Evolutionary conservation across 257 asterid species (phyloP), one percentile per base, ranked within the genome.

Genomic region (Vinca minor): DNA sequence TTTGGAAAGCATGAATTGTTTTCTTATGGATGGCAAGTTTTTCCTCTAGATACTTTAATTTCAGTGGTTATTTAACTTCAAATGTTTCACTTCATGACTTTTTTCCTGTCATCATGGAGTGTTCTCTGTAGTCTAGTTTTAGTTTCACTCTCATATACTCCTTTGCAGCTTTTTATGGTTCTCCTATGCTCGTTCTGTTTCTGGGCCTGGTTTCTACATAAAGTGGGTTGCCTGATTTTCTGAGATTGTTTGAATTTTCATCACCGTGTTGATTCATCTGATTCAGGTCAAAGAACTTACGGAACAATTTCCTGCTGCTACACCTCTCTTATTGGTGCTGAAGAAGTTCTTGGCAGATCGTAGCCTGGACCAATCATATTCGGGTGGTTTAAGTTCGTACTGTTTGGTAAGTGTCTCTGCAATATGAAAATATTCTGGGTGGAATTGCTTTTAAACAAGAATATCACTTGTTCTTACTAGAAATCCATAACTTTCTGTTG

Each of bases 281-380:
- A 52, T 76, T 63, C 68, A 93, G 98, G 98, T 93, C 64, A 93
- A 93, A 81, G 96, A 87, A 82, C 94, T 93, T 58, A 82, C 91
- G 4, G 96, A 87, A 69, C 87, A 86, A 74, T 89, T 93, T 80
- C 94, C 96, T 66, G 96, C 98, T 66, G 82, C 89, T 36, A 84
- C 79, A 69, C 98, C 97, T 74, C 97, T 93, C 67, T 86, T 91
- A 46, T 77, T 89, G 81, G 96, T 89, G 73, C 84, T 93, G 60
- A 93, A 93, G 80, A 96, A 89, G 83, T 93, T 93, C 82, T 74
- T 93, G 85, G 97, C 98, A 8, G 98, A 93, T 71, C 98, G 98
- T 72, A 81, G 94, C 73, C 78, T 93, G 80, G 96, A 89, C 79
- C 98, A 89, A 73, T 89, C 98, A 60, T 93, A 93, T 75, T 93